phyloP scores from a whole-genome alignment of 345 rosid genomes.

The Melastoma malabathricum region DNA sequence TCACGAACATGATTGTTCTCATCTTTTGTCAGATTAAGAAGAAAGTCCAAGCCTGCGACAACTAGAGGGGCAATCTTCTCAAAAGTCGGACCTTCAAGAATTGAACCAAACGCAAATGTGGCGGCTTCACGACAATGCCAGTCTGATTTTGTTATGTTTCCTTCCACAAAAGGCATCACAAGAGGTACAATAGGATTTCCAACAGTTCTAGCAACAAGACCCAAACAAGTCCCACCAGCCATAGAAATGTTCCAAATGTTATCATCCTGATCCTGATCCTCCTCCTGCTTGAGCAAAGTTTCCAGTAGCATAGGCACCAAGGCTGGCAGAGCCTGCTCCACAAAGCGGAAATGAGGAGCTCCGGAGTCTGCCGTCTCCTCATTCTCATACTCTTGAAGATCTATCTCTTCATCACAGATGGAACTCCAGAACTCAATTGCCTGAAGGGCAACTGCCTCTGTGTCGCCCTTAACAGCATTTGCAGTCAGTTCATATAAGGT shows the following conservation, averaged over 20 bases:
- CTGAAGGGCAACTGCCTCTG: conserved; percentile 86
- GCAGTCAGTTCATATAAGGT: conserved; percentile 79
- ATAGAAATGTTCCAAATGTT: conserved; percentile 78
- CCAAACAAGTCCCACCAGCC: conserved; percentile 98
- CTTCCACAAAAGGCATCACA: conserved; percentile 88
- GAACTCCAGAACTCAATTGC: conserved; percentile 98
- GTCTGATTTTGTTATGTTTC: conserved; percentile 50
- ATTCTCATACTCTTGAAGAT: conserved; percentile 65
- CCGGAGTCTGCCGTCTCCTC: conserved; percentile 53
- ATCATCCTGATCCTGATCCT: conserved; percentile 90
- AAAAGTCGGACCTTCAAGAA: conserved; percentile 76
- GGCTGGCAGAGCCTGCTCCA: conserved; percentile 66
- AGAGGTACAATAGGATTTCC: conserved; percentile 79
- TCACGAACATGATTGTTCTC: conserved; percentile 86
- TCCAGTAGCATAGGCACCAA: conserved; percentile 74
- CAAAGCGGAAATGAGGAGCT: conserved; percentile 50
- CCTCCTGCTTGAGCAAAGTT: conserved; percentile 85
- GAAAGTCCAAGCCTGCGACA: conserved; percentile 61
- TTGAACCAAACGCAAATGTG: conserved; percentile 87
- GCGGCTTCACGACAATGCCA: conserved; percentile 94
- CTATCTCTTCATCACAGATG: conserved; percentile 95
- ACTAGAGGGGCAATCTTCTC: conserved; percentile 75
- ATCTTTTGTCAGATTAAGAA: conserved; percentile 68
- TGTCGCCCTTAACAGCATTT: conserved; percentile 74
- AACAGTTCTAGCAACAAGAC: conserved; percentile 90